Evolutionary conservation across 176 grass and related monocot genomes (phyloP).

Genomic region (Metroxylon sagu): DNA sequence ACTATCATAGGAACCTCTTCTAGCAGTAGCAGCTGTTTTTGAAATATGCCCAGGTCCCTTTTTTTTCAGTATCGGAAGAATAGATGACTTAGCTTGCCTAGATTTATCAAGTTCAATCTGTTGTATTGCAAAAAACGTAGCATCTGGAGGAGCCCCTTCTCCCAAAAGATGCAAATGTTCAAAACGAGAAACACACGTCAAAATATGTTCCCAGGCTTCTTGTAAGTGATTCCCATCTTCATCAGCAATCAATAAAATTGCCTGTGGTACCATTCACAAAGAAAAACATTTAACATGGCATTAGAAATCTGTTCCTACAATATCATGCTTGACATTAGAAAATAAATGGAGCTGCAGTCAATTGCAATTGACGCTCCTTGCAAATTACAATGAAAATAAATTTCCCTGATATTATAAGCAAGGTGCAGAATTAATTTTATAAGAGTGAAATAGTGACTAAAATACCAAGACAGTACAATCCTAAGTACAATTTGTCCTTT

Average conservation of each 20-base stretch:
- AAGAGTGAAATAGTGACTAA: no score
- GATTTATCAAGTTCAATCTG: conserved; percentile 81
- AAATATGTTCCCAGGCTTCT: conserved; percentile 98
- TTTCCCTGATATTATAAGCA: no score
- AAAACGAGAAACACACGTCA: conserved; percentile 92
- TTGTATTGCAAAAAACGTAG: conserved; percentile 91
- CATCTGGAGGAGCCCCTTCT: conserved; percentile 85
- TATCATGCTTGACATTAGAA: no score
- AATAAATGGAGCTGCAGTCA: no score
- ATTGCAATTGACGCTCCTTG: no score
- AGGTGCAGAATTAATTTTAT: no score
- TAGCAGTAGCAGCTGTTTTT: conserved; percentile 43
- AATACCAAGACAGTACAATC: no score
- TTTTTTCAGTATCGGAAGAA: conserved; percentile 88
- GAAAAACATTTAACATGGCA: conserved; percentile 29
- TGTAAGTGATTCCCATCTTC: conserved; percentile 99
- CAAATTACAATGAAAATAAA: no score
- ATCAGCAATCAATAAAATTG: conserved; percentile 88
- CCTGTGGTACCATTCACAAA: conserved; percentile 42
- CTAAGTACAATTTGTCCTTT: no score
- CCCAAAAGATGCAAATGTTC: conserved; percentile 93
- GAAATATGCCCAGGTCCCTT: conserved; percentile 43
- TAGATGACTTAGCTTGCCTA: conserved; percentile 68
- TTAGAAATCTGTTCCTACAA: not conserved
- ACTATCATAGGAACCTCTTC: conserved; percentile 89